phyloP scores from a whole-genome alignment of 2,329 filamentous ascomycete species.

The Talaromyces sp. region DNA sequence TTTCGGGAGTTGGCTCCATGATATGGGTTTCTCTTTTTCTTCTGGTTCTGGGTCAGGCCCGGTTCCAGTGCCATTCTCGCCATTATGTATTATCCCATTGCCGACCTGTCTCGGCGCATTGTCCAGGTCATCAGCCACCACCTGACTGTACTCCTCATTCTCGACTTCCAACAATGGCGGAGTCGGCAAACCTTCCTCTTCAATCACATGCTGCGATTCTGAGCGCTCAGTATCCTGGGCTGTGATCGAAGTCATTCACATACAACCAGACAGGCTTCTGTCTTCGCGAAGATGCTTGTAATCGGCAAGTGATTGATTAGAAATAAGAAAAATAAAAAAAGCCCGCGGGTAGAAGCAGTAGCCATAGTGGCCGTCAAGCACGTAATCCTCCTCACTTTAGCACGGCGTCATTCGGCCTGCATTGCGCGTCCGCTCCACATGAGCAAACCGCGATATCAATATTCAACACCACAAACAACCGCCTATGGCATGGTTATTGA shows the following conservation, averaged over 20 bases:
- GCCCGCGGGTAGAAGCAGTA: neutral
- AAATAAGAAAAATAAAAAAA: neutral
- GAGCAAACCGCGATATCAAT: neutral
- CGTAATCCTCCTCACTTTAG: neutral
- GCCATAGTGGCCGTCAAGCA: neutral
- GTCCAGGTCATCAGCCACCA: neutral
- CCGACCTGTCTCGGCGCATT: neutral
- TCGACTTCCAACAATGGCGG: neutral
- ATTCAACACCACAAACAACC: neutral
- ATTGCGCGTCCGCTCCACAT: neutral
- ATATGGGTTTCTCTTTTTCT: slow-evolving; percentile 38
- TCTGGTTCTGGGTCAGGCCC: neutral
- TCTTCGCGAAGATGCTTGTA: neutral
- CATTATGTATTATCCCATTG: neutral
- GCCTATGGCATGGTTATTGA: neutral
- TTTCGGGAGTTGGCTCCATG: slow-evolving; percentile 70
- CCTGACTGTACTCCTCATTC: neutral
- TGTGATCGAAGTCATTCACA: slow-evolving; percentile 2
- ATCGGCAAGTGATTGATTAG: too few relatives aligned
- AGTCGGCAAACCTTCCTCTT: neutral
- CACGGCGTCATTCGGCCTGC: neutral
- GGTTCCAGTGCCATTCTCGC: neutral
- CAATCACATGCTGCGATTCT: neutral
- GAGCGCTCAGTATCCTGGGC: neutral
- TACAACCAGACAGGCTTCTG: neutral